Evolutionary conservation across 2,329 filamentous ascomycete genomes (phyloP), one percentile per base, ranked within the genome.

Genomic region (Leptosphaerulina australis): DNA sequence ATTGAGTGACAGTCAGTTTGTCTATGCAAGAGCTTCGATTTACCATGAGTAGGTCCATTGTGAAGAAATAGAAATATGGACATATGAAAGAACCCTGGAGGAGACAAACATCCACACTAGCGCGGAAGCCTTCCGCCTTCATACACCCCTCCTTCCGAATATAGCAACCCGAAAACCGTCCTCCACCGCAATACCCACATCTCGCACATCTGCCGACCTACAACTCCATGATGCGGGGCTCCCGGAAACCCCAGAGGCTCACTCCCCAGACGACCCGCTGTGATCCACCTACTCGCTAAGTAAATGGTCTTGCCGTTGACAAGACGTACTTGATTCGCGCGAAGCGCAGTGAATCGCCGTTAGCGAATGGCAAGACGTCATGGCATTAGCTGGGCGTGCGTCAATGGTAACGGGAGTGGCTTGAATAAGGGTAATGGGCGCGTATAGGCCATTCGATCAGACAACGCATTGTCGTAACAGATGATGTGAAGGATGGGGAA

Each of bases 251-350:
- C 46, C 46, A 45, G 40, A 45, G 4, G 29, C 28, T 45, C 38
- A n/a, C 18, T 34, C 11, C 31, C 20, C 22, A 22, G n/a, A n/a
- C 10, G 41, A 17, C 36, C 41, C 36, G 37, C 45, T 15, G 5
- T n/a, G 29, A 41, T 12, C 44, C 40, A 44, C 40, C 20, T 30
- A 24, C 48, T 51, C 41, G 48, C 48, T 51, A 51, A 51, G 48
- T 41, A 51, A 15, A 11, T 26, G n/a, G n/a, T 37, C 30, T 24
- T 34, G n/a, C n/a, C n/a, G n/a, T n/a, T n/a, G n/a, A n/a, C n/a
- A n/a, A n/a, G n/a, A n/a, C n/a, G n/a, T 43, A 14, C 25, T 37
- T 35, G 50, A 37, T 35, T 44, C 39, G 40, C 28, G 17, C 44
- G 44, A 48, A 47, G 43, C 37, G 18, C 35, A 17, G 33, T 24